Conservation (phyloP, 371 early-diverging fungal genomes). For the Thermomucor indicae-seudaticae region DNA sequence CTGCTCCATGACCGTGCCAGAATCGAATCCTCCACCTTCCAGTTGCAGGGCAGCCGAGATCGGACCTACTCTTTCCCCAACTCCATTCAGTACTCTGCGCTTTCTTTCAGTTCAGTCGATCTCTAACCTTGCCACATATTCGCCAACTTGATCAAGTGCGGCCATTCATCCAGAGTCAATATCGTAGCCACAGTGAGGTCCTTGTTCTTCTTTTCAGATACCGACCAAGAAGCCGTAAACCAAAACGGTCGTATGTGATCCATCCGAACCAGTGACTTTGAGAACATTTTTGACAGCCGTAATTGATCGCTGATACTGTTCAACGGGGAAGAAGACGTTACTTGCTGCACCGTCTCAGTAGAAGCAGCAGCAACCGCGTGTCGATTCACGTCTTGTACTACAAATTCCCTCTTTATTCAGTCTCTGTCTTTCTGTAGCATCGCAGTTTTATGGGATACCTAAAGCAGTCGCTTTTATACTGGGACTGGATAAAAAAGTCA, state of each 20-base stretch:
- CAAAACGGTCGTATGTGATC: constrained; percentile 30
- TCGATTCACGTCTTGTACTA: no score
- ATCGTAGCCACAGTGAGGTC: constrained; percentile 25
- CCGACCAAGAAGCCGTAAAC: constrained; percentile 21
- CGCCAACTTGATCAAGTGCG: constrained; percentile 18
- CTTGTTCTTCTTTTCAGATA: constrained; percentile 12
- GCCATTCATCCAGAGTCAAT: constrained; percentile 19
- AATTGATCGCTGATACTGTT: constrained; percentile 15
- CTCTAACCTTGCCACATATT: constrained; percentile 29
- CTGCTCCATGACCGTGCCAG: constrained; percentile 14
- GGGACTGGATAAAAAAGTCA: constrained; percentile 7
- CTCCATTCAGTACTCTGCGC: not conserved
- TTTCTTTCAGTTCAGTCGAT: not conserved
- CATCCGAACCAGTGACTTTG: constrained; percentile 20
- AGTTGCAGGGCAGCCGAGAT: constrained; percentile 46
- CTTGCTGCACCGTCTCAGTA: no score
- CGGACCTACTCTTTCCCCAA: constrained; percentile 29
- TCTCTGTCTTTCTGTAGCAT: no score
- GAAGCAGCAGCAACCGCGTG: constrained; percentile 7
- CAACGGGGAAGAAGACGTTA: constrained; percentile 15
- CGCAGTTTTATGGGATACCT: no score
- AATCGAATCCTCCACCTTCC: constrained; percentile 8
- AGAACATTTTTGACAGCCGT: constrained; percentile 30
- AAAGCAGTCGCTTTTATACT: not conserved
- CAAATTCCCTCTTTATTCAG: no score